Evolutionary conservation across 129 eudicot genomes (phyloP).

Genomic region (Flaveria trinervia): DNA sequence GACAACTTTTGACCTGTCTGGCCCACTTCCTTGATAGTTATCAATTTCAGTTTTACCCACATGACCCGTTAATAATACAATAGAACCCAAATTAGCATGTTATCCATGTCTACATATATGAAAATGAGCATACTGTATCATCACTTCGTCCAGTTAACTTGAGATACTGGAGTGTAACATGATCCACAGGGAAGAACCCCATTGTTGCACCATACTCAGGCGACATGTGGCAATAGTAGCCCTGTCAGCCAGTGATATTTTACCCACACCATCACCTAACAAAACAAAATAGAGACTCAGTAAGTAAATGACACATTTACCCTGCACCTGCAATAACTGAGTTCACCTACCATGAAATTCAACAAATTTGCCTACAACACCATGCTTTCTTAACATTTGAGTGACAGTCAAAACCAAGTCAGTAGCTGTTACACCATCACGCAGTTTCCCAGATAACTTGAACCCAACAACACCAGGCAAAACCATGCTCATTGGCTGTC

Average conservation of each 20-base stretch:
- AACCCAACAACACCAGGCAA: constrained; percentile 77
- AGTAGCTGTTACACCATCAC: constrained; percentile 95
- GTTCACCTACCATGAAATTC: constrained; percentile 77
- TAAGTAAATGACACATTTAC: constrained; percentile 15
- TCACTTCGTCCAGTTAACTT: constrained; percentile 97
- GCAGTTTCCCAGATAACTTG: constrained; percentile 62
- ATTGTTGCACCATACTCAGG: constrained; percentile 99
- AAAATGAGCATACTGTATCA: constrained; percentile 67
- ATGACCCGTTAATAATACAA: not conserved
- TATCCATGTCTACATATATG: not conserved
- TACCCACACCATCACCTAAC: constrained; percentile 83
- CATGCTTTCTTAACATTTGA: constrained; percentile 96
- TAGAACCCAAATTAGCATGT: not conserved
- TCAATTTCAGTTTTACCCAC: not conserved
- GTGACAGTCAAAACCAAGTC: constrained; percentile 97
- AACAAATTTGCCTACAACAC: constrained; percentile 97
- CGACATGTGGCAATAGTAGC: constrained; percentile 98
- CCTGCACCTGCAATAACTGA: constrained; percentile 3
- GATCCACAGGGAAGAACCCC: constrained; percentile 99
- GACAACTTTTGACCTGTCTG: not conserved
- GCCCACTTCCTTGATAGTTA: constrained; percentile 6
- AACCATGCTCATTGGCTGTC: constrained; percentile 72
- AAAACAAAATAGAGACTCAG: constrained; percentile 9
- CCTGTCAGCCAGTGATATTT: constrained; percentile 95
- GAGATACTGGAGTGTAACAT: constrained; percentile 88